These are phyloP conservation scores for Leccinum barrowsii DNA, from an alignment of 768 basidiomycete species.

Conservation along the genomic window DNA sequence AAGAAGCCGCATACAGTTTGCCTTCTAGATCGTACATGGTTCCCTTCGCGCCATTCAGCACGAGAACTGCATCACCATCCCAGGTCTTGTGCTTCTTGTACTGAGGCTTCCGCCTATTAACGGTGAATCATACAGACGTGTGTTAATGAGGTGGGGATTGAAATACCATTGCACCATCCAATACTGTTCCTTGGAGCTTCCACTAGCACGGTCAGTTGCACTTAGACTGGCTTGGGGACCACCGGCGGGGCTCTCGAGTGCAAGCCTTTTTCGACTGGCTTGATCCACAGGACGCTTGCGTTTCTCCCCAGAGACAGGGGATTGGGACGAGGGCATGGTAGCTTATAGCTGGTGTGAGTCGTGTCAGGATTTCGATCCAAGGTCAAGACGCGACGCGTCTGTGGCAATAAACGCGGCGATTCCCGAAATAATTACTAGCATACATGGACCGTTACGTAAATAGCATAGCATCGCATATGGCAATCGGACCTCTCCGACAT, in stretches of 20 bases:
- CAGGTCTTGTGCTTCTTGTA: constrained; percentile 86
- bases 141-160: not conserved
- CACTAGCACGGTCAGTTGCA: constrained; percentile 9
- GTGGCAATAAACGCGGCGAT: constrained; percentile 17
- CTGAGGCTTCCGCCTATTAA: constrained; percentile 60
- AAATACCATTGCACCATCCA: constrained; percentile 81
- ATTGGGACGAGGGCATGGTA: constrained; percentile 21
- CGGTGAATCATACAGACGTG: not conserved
- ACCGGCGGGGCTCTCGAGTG: constrained; percentile 20
- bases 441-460: not conserved
- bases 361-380: not conserved
- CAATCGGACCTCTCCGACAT: too few species aligned
- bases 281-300: constrained; percentile 26
- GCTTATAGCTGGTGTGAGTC: not conserved
- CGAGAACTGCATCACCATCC: constrained; percentile 79
- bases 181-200: constrained; percentile 36
- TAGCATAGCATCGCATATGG: not conserved
- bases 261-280: constrained; percentile 27
- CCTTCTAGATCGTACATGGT: constrained; percentile 62
- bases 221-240: not conserved
- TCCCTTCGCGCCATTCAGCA: constrained; percentile 43
- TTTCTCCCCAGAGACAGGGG: constrained; percentile 25
- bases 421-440: constrained; percentile 5
- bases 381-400: constrained; percentile 16
- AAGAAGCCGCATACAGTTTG: constrained; percentile 47